Percentiles rank a stretch among this genome's conserved stretches.
phyloP scores from a whole-genome alignment of 208 protist genomes.

The Trypanosoma theileri region DNA sequence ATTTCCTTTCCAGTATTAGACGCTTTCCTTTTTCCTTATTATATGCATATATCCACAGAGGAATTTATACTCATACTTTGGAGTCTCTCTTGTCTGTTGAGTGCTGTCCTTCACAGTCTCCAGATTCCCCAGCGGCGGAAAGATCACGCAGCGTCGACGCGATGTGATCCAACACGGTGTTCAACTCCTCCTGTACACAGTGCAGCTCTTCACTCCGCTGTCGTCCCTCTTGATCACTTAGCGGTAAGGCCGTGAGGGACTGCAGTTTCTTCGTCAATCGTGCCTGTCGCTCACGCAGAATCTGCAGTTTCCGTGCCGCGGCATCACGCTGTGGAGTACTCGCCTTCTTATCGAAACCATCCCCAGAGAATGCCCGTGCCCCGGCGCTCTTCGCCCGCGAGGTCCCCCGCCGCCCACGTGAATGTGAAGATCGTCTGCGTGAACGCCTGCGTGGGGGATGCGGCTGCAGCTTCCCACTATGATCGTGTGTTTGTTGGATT shows the following conservation, averaged over 20 bases:
- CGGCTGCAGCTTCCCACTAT: background rate
- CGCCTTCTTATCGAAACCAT: background rate
- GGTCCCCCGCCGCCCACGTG: background rate
- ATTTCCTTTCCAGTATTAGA: no score
- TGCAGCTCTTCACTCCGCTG: background rate
- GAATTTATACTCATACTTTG: no score
- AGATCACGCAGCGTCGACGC: background rate
- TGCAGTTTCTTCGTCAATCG: background rate
- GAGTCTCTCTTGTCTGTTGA: no score
- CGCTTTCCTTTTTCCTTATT: no score
- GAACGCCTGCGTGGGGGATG: no score
- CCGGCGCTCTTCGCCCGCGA: constrained; percentile 1
- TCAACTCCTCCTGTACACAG: constrained; percentile 6
- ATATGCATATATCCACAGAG: no score
- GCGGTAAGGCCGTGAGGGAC: background rate
- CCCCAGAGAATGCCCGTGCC: background rate
- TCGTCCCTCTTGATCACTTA: background rate
- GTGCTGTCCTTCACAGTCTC: no score
- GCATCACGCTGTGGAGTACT: background rate
- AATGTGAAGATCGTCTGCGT: no score
- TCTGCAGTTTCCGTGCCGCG: background rate
- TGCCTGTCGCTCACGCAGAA: constrained; percentile 1
- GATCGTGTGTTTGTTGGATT: background rate
- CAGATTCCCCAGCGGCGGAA: background rate
- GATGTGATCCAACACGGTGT: constrained; percentile 5